Evolutionary conservation across 2,329 filamentous ascomycete genomes (phyloP), one percentile per base, ranked within the genome.

Genomic region (Sporothrix pseudoabietina): DNA sequence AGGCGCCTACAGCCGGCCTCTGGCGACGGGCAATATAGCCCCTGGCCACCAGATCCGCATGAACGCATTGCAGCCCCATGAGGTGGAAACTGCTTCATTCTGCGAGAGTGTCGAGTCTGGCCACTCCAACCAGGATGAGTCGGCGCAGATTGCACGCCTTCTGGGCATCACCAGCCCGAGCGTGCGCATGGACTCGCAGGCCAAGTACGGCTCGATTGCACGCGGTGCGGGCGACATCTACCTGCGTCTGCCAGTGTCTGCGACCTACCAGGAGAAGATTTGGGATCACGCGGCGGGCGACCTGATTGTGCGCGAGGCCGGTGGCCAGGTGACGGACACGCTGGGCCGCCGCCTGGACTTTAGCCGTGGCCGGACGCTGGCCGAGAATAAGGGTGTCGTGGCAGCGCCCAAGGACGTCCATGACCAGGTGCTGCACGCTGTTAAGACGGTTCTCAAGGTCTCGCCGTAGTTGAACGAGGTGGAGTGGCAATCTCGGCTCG

Each of bases 261-360:
- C 89, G 80, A 91, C 91, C 71, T 99, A 99, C 84, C 90, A 97
- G 81, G 96, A 99, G 87, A 99, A 99, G 89, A 99, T 99, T 77
- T 99, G 96, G 96, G 96, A 99, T 80, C 96, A 99, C 82, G 96
- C 96, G 22, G 96, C 95, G 14, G 96, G 96, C 55, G 94, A 97
- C 79, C 84, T 99, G 74, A 94, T 99, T 77, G 96, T 98, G 55
- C 88, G 94, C 73, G 97, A 99, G 83, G 94, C 96, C 2, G 96
- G 96, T 70, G 97, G 96, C 68, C 86, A 92, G 79, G 95, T 99
- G 71, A 97, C 94, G 0, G 97, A 99, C 82, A 91, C 94, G 55
- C 87, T 91, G 75, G 96, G 97, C 78, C 92, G 92, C 80, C 87
- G 89, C 75, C 86, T 99, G 74, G 92, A 99, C 82, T 99, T 99